phyloP scores from a whole-genome alignment of 139 green algal genomes.

The Tetradesmus lagerheimii region DNA sequence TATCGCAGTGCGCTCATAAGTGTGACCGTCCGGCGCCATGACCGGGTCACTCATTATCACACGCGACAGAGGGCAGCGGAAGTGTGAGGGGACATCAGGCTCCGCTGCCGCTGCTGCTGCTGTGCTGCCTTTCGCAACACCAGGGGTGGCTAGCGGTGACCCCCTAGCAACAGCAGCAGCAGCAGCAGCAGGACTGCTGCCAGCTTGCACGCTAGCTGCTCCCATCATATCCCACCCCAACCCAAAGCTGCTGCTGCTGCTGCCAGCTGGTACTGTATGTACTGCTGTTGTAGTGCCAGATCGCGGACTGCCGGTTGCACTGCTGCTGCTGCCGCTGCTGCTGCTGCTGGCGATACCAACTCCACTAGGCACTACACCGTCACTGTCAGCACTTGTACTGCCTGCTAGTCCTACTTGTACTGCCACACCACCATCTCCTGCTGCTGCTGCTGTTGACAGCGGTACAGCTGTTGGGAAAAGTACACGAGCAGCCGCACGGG shows the following conservation, averaged over 20 bases:
- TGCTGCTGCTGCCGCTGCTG: background rate
- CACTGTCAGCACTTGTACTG: background rate
- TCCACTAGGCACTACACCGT: background rate
- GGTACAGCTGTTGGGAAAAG: background rate
- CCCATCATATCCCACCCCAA: background rate
- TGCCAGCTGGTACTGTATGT: background rate
- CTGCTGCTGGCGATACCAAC: background rate
- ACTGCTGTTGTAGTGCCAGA: conserved; percentile 19
- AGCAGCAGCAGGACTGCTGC: background rate
- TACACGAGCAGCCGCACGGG: background rate
- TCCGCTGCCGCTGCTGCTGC: conserved; percentile 22
- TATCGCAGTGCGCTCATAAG: conserved; percentile 66
- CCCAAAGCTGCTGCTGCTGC: conserved; percentile 26
- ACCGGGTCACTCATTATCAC: conserved; percentile 64
- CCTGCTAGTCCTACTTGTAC: background rate
- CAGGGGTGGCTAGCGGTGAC: background rate
- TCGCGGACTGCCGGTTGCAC: background rate
- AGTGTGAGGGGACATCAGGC: conserved; percentile 43
- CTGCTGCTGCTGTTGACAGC: background rate
- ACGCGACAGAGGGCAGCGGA: conserved; percentile 43
- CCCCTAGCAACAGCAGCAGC: background rate
- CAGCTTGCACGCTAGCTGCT: background rate
- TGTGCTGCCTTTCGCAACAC: background rate
- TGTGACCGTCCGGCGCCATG: conserved; percentile 61
- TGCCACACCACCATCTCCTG: background rate